These are phyloP conservation scores for Durusdinium trenchii DNA, from an alignment of 73 alveolate species.

Conservation along the genomic window DNA sequence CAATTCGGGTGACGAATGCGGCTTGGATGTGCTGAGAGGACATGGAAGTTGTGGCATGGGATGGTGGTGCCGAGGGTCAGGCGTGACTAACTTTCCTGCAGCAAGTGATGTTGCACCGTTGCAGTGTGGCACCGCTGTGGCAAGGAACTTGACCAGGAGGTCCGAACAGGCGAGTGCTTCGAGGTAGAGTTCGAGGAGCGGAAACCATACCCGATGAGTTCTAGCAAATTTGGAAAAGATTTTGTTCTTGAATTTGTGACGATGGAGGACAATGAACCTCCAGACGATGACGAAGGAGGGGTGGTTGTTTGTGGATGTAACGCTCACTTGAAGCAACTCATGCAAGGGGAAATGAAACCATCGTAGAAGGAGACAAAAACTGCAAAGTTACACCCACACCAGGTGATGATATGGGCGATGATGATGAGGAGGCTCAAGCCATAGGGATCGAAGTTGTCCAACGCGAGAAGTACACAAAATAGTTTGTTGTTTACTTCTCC, in stretches of 20 bases:
- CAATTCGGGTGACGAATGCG: neutral
- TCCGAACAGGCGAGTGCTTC: slow-evolving; percentile 59
- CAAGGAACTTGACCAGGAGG: slow-evolving; percentile 55
- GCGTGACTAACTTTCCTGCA: neutral
- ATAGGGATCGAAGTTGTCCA: neutral
- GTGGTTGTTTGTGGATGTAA: neutral
- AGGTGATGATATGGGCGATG: slow-evolving; percentile 90
- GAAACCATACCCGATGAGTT: neutral
- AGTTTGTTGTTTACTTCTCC: neutral
- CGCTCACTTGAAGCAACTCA: neutral
- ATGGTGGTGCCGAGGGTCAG: slow-evolving; percentile 90
- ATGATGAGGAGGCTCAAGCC: slow-evolving; percentile 32
- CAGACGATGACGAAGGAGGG: slow-evolving; percentile 49
- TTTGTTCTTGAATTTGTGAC: neutral
- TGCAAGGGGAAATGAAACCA: neutral
- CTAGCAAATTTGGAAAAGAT: neutral
- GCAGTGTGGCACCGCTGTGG: neutral
- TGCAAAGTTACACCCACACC: neutral
- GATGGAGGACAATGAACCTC: neutral
- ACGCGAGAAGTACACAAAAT: no score
- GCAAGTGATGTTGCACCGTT: neutral
- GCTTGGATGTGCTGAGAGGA: neutral
- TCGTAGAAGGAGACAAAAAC: neutral
- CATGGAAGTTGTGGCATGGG: slow-evolving; percentile 80
- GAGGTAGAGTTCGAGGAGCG: slow-evolving; percentile 78